Conservation (phyloP, 169 alveolate genomes). For the Eimeria zaria region DNA sequence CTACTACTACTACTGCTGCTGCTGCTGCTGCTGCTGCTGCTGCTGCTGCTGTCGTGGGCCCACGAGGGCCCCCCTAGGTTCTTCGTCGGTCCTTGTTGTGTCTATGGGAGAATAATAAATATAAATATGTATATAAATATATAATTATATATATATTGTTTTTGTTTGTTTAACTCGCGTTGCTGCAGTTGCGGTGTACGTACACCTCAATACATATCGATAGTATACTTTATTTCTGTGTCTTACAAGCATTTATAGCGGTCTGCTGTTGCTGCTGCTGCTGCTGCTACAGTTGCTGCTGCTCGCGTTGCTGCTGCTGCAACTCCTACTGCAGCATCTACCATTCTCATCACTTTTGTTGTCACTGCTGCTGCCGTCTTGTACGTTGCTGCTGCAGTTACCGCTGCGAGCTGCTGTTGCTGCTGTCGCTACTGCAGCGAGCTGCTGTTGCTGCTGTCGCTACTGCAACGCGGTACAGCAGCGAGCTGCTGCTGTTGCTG, state of each 20-base stretch:
- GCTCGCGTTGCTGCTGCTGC: not conserved
- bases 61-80: not conserved
- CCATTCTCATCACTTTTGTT: not conserved
- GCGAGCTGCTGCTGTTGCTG: constrained; percentile 33
- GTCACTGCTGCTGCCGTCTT: not conserved
- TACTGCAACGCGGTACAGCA: too few relatives aligned
- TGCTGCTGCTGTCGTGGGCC: constrained; percentile 1
- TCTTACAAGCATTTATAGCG: not conserved
- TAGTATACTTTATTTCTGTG: not conserved
- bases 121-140: too few relatives aligned
- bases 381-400: not conserved
- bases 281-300: not conserved
- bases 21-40: too few relatives aligned
- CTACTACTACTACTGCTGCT: not conserved
- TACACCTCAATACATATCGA: not conserved
- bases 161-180: not conserved
- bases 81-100: not conserved
- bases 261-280: not conserved
- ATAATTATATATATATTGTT: too few relatives aligned
- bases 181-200: not conserved
- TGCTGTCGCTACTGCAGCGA: too few relatives aligned
- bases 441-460: not conserved
- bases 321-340: not conserved
- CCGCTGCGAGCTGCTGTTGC: not conserved
- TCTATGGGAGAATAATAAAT: not conserved